Conservation (phyloP, 2,329 filamentous ascomycete species). For the Cladosporium oxysporum region DNA sequence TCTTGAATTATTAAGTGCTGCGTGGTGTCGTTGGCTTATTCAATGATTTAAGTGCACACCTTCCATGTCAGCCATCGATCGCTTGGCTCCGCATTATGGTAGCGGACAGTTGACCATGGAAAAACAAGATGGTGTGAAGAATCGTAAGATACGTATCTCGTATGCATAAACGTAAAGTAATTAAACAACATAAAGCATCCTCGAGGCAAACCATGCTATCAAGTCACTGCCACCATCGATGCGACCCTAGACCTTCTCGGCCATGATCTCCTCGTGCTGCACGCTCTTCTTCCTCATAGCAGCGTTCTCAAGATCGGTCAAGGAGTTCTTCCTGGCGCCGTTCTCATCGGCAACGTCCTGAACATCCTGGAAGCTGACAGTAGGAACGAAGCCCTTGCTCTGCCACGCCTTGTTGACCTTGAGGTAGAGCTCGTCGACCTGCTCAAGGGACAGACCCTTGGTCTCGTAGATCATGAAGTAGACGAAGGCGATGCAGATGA, state of each 20-base stretch:
- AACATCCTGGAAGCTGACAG: constrained; percentile 50
- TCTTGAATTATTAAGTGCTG: too few relatives aligned
- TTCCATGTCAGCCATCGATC: background rate
- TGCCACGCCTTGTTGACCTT: constrained; percentile 63
- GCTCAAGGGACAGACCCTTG: constrained; percentile 78
- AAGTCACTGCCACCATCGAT: background rate
- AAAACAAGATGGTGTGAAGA: background rate
- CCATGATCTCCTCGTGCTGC: constrained; percentile 30
- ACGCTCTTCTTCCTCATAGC: constrained; percentile 41
- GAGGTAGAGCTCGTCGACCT: constrained; percentile 77
- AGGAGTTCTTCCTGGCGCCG: constrained; percentile 30
- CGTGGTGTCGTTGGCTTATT: too few relatives aligned
- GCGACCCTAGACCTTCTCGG: constrained; percentile 6
- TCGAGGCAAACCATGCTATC: background rate
- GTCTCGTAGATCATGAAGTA: constrained; percentile 70
- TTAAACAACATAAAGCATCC: background rate
- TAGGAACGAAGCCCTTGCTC: constrained; percentile 53
- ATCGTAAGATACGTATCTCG: background rate
- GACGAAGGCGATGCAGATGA: constrained; percentile 51
- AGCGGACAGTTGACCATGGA: background rate
- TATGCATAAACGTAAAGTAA: background rate
- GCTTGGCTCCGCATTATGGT: background rate
- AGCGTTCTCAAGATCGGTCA: constrained; percentile 36
- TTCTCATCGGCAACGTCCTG: constrained; percentile 37
- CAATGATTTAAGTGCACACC: too few relatives aligned